phyloP scores from a whole-genome alignment of 306 rosid species.

The Fragaria iinumae region DNA sequence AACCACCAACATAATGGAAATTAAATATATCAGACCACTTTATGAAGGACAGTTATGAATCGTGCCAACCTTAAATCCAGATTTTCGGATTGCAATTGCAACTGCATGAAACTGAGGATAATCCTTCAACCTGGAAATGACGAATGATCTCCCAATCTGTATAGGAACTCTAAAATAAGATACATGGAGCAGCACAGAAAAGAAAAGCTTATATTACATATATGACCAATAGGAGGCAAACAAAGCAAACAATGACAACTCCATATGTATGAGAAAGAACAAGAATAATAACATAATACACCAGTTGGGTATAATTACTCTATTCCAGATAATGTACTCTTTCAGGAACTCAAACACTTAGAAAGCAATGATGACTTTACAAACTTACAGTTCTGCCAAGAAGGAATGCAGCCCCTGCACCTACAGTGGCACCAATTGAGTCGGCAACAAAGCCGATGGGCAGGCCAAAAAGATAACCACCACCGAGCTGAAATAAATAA shows the following conservation, averaged over 20 bases:
- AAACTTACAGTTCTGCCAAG: slow-evolving; percentile 84
- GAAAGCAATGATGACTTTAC: slow-evolving; percentile 3
- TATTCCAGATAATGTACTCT: background rate
- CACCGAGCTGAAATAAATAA: slow-evolving; percentile 68
- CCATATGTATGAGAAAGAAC: background rate
- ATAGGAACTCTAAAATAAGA: slow-evolving; percentile 24
- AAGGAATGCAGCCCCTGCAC: slow-evolving; percentile 84
- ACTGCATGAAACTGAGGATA: slow-evolving; percentile 85
- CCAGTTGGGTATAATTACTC: background rate
- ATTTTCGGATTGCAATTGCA: slow-evolving; percentile 75
- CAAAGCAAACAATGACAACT: background rate
- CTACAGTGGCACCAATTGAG: slow-evolving; percentile 80
- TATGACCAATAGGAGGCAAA: background rate
- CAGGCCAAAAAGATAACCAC: slow-evolving; percentile 91
- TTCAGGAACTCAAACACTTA: background rate
- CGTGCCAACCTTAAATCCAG: slow-evolving; percentile 85
- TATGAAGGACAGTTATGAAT: slow-evolving; percentile 13
- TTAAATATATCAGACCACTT: background rate
- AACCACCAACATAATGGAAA: slow-evolving; percentile 11
- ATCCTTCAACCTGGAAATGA: slow-evolving; percentile 86
- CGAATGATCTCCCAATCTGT: slow-evolving; percentile 93
- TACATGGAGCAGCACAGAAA: slow-evolving; percentile 8
- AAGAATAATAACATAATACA: background rate
- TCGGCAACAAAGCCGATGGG: slow-evolving; percentile 77
- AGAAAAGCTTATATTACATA: background rate